Evolutionary conservation across 306 rosid genomes (phyloP), one percentile per base, ranked within the genome.

Genomic region (Vigna angularis): DNA sequence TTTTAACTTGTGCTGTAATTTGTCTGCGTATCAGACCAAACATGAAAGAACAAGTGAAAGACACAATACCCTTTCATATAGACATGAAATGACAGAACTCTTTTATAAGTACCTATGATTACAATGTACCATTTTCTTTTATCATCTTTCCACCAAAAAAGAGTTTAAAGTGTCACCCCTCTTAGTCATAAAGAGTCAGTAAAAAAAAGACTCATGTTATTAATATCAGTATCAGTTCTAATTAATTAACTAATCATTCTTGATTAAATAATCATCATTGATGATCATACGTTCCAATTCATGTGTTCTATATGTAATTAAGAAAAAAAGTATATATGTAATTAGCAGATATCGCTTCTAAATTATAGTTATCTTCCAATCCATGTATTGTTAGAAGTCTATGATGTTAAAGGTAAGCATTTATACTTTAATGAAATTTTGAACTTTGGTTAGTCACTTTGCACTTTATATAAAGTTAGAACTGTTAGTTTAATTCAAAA

Each of bases 31-130:
- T 78, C 36, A 66, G 58, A 78, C 30, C 59, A 51, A 57, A 44
- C 71, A 75, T 38, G 66, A 81, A 75, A 65, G 20, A 72, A 76
- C 78, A 70, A 59, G 10, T 59, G 73, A 74, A 81, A 63, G 88
- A 70, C 79, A 81, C 77, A 74, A 57, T 42, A 57, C 45, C 32
- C 32, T 56, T 49, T 48, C 8, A 56, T 36, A 70, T 57, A 50
- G 74, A 61, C 66, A 52, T 18, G 78, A 63, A 74, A 63, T 40
- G 64, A 64, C 45, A 14, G 47, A 66, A 26, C 30, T 68, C 66
- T 77, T 78, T 53, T 59, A 70, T 20, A 22, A 49, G 11, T 22
- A 70, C 52, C 28, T 8, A 3, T 70, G 44, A 48, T 78, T 79
- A 58, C 32, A 64, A 66, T n/a, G 17, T 65, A 55, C 64, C 49